Conservation (phyloP, 176 grass and related monocot species). For the Triticum urartu region DNA sequence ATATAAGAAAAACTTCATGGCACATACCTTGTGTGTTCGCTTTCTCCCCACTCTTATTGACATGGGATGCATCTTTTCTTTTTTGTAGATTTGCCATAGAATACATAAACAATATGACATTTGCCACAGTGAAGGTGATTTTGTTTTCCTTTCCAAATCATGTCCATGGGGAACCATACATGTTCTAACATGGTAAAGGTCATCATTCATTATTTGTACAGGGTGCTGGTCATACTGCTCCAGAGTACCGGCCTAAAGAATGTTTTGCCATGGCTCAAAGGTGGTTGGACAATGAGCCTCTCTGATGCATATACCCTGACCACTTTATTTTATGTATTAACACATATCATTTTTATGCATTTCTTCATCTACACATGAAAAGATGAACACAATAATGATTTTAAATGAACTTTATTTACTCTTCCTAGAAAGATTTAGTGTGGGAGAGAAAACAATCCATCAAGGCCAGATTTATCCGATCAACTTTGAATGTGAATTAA, state of each 20-base stretch:
- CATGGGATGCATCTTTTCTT: not conserved
- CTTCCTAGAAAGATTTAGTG: not conserved
- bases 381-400: not conserved
- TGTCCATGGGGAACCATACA: not conserved
- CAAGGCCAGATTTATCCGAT: no score
- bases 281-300: conserved; percentile 11
- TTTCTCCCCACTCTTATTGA: not conserved
- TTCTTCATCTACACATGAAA: not conserved
- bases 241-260: conserved; percentile 25
- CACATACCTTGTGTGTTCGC: not conserved
- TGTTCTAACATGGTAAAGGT: not conserved
- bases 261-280: conserved; percentile 19
- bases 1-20: not conserved
- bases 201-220: not conserved
- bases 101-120: conserved; percentile 35
- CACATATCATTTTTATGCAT: not conserved
- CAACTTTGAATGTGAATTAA: no score
- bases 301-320: not conserved
- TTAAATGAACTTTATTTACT: not conserved
- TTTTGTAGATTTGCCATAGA: not conserved
- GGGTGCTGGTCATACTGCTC: conserved; percentile 26
- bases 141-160: not conserved
- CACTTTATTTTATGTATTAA: not conserved
- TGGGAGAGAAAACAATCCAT: not conserved
- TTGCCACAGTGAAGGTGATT: conserved; percentile 31